These are phyloP conservation scores for Aspergillus affinis DNA, from an alignment of 495 filamentous ascomycete species.

Conservation along the genomic window DNA sequence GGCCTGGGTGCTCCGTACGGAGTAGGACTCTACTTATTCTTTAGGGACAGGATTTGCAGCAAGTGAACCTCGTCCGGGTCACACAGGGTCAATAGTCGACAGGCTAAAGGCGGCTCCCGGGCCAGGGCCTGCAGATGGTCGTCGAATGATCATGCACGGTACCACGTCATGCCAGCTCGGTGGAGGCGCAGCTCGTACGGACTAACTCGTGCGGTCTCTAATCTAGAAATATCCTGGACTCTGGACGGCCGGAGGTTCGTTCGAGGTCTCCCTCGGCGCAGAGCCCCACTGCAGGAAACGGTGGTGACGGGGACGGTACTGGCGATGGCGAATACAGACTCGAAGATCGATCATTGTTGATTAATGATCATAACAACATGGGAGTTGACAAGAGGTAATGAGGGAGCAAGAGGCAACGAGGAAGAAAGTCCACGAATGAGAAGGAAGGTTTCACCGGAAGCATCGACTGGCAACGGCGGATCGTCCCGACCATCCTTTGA, in stretches of 20 bases:
- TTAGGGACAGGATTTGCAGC: neutral
- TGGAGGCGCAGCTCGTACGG: slow-evolving; percentile 24
- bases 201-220: neutral
- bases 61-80: slow-evolving; percentile 7
- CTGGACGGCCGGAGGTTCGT: neutral
- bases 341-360: neutral
- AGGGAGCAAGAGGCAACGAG: too few relatives aligned
- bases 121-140: neutral
- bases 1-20: too few relatives aligned
- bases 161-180: slow-evolving; percentile 20
- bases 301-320: neutral
- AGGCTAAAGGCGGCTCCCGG: slow-evolving; percentile 6
- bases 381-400: too few relatives aligned
- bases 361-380: neutral
- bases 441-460: neutral
- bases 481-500: neutral
- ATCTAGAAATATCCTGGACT: neutral
- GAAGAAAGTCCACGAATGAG: neutral
- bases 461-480: neutral
- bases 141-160: slow-evolving; percentile 6
- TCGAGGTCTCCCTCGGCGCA: slow-evolving; percentile 3
- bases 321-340: too few relatives aligned
- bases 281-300: slow-evolving; percentile 17
- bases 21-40: too few relatives aligned
- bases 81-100: slow-evolving; percentile 16